Conservation (phyloP, 495 filamentous ascomycete genomes). For the Bathelium albidoporum region DNA sequence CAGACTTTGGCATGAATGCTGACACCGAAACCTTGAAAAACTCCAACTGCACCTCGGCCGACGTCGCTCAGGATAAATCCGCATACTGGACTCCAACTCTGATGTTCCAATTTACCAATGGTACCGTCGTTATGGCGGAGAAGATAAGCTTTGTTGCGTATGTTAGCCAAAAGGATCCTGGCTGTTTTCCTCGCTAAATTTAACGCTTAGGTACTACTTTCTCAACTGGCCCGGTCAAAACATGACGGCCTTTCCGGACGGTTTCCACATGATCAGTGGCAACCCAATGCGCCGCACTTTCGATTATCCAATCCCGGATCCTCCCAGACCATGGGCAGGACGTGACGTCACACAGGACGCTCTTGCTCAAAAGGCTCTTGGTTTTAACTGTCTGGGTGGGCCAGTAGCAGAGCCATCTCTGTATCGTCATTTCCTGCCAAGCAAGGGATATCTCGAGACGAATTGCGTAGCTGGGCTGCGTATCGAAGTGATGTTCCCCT, state of each 20-base stretch:
- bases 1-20: constrained; percentile 40
- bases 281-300: constrained; percentile 60
- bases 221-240: constrained; percentile 43
- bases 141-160: constrained; percentile 30
- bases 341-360: background rate
- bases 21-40: constrained; percentile 34
- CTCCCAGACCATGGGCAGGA: constrained; percentile 39
- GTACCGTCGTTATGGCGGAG: constrained; percentile 43
- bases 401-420: constrained; percentile 52
- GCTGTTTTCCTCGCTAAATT: background rate
- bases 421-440: constrained; percentile 69
- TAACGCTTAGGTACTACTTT: constrained; percentile 53
- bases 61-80: constrained; percentile 48
- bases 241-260: constrained; percentile 63
- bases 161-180: background rate
- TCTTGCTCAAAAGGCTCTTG: constrained; percentile 69
- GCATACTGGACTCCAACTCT: constrained; percentile 54
- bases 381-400: constrained; percentile 84
- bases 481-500: constrained; percentile 46
- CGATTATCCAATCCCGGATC: constrained; percentile 57
- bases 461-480: constrained; percentile 57
- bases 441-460: constrained; percentile 64
- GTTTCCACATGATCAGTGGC: constrained; percentile 82
- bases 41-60: constrained; percentile 48
- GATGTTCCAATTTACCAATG: constrained; percentile 47